These are phyloP conservation scores for Fraxinus xanthoxyloides DNA, from an alignment of 305 asterid species.

Conservation along the genomic window DNA sequence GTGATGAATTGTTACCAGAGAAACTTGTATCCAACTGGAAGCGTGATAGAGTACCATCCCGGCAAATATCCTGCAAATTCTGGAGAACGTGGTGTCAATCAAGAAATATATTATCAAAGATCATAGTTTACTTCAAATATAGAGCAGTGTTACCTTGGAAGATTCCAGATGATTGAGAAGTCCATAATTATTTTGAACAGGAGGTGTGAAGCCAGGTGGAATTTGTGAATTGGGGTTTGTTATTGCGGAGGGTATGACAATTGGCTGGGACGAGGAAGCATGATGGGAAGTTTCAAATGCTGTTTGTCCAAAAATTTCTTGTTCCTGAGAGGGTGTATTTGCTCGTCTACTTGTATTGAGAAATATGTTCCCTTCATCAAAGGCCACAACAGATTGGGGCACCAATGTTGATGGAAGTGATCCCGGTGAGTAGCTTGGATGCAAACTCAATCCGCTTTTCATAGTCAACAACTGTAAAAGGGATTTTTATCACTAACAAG, in stretches of 20 bases:
- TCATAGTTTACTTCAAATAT: not conserved
- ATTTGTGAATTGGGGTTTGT: conserved; percentile 34
- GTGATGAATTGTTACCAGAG: conserved; percentile 73
- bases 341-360: conserved; percentile 47
- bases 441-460: conserved; percentile 80
- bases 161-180: conserved; percentile 57
- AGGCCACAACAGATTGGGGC: conserved; percentile 44
- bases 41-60: conserved; percentile 60
- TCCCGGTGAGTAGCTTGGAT: conserved; percentile 64
- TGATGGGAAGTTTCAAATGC: conserved; percentile 38
- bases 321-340: conserved; percentile 42
- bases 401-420: conserved; percentile 55
- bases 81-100: not conserved
- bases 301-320: conserved; percentile 43
- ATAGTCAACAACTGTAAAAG: conserved; percentile 76
- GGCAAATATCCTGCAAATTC: conserved; percentile 62
- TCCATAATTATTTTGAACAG: conserved; percentile 58
- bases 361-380: conserved; percentile 49
- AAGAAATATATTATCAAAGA: not conserved
- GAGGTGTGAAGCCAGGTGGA: conserved; percentile 41
- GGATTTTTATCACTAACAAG: not conserved
- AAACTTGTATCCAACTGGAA: conserved; percentile 68
- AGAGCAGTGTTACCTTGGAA: conserved; percentile 47
- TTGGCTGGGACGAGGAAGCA: conserved; percentile 42
- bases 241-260: conserved; percentile 36